Evolutionary conservation across 805 yeast genomes (phyloP), one percentile per base, ranked within the genome.

Genomic region (Ogataea philodendri): DNA sequence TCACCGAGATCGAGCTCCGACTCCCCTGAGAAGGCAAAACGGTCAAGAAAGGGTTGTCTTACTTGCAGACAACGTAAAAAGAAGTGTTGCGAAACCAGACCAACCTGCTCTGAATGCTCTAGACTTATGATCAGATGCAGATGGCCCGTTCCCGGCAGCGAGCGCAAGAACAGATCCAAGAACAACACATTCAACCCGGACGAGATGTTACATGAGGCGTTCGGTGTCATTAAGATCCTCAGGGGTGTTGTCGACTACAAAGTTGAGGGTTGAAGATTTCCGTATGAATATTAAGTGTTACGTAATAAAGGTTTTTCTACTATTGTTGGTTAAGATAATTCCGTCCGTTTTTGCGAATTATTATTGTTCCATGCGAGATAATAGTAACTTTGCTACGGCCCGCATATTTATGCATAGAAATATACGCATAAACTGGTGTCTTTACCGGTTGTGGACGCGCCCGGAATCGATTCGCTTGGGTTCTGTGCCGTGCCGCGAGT

Each of bases 61-160:
- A 82, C 94, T 1, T 84, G 95, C 48, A 71, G 93, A 28, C 75
- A 73, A 41, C 61, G 95, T 16, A 84, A 84, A 66, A 84, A 83
- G 54, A 69, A 88, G 37, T 84, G 94, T 46, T 82, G 85, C 51
- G 93, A 84, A 53, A 63, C 69, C 1, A 69, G 69, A 36, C 94
- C 94, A 4, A 57, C 56, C 16, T 84, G 95, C 51, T 54, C 65
- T 1, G 88, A 84, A 48, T 84, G 94, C 57, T 45, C 59, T n/a
- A 62, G 93, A 34, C 65, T 84, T 16, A 67, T 76, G 9, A 63
- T 84, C 31, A 71, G 67, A 35, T 84, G 95, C 53, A 64, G 69
- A 16, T 84, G 90, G 84, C 93, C 94, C 13, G 58, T 56, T 11
- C 85, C 88, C 0, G 90, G 89, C 6, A 67, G 71, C 9, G 84